These are phyloP conservation scores for Yarrowia sp. DNA, from an alignment of 805 yeast genomes.

Conservation along the genomic window DNA sequence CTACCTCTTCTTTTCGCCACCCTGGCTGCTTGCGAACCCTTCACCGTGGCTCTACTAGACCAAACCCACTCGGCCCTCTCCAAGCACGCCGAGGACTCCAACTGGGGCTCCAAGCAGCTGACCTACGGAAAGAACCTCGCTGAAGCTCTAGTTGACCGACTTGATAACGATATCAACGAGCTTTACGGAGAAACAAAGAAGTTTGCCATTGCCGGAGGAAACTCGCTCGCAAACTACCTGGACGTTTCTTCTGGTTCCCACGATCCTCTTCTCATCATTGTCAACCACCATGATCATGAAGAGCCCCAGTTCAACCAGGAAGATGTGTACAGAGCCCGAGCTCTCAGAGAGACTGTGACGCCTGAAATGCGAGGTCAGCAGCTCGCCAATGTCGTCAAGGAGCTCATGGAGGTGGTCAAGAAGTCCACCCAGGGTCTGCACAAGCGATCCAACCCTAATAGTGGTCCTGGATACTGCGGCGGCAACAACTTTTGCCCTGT, in stretches of 20 bases:
- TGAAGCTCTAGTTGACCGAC: background rate
- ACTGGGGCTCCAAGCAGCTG: background rate
- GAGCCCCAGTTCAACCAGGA: background rate
- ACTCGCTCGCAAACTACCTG: slow-evolving; percentile 3
- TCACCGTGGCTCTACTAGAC: background rate
- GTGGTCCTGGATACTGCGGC: background rate
- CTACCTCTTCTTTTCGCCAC: background rate
- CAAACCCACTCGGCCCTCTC: background rate
- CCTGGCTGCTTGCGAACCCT: background rate
- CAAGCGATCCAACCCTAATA: background rate
- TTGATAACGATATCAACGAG: background rate
- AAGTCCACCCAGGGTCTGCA: background rate
- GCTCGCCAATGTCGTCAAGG: background rate
- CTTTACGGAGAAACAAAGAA: background rate
- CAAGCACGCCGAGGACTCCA: background rate
- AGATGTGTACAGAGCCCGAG: background rate
- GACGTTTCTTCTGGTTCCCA: background rate
- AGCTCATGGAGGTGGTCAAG: background rate
- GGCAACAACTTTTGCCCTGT: background rate
- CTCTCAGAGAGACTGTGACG: background rate
- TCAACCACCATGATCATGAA: background rate
- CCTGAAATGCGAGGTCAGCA: background rate
- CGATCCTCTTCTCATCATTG: background rate
- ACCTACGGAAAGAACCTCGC: background rate
- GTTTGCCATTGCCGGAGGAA: background rate